Base-by-base conservation (phyloP, 305 asterid species). In the Fraxinus velutina region DNA sequence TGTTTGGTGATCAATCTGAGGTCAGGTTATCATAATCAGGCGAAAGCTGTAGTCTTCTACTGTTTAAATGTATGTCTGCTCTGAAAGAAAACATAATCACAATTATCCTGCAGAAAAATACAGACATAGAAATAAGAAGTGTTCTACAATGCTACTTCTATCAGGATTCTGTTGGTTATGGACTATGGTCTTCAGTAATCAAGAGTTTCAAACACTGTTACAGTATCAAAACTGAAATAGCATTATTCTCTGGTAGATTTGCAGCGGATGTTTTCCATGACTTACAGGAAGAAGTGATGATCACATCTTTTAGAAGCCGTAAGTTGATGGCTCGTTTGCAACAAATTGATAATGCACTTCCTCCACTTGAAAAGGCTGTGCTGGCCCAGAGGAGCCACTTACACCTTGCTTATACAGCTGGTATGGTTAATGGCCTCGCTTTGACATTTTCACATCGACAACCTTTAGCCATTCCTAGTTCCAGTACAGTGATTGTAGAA, bases 241-340 rank as follows among this genome's bases (percentile, higher is more conserved):
- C 75, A 30, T 77, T 32, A 10, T 32, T 78, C 44, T 82, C 19
- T 83, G 86, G 88, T 90, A 95, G 99, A 82, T 95, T 95, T 90
- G 97, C 99, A 73, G 99, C 94, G 34, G 97, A 95, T 80, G 92
- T 95, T 73, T 95, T 95, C 83, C 98, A 95, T 87, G 97, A 97
- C 50, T 85, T 95, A 88, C 98, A 95, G 86, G 99, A 93, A 88
- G 92, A 95, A 83, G 94, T 95, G 57, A 86, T 86, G 78, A 83
- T 83, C 74, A 95, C 97, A 78, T 91, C 96, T 79, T 87, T 96
- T 6, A 88, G 99, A 91, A 95, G 98, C 97, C 94, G 85, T 80
- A 93, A 90, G 89, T 86, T 95, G 93, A 88, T 93, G 91, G 88
- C 81, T 74, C 99, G 96, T 60, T 94, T 88, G 83, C 89, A 82